Evolutionary conservation across 352 stramenopile genomes (phyloP).

Genomic region (Phytophthora multivora): DNA sequence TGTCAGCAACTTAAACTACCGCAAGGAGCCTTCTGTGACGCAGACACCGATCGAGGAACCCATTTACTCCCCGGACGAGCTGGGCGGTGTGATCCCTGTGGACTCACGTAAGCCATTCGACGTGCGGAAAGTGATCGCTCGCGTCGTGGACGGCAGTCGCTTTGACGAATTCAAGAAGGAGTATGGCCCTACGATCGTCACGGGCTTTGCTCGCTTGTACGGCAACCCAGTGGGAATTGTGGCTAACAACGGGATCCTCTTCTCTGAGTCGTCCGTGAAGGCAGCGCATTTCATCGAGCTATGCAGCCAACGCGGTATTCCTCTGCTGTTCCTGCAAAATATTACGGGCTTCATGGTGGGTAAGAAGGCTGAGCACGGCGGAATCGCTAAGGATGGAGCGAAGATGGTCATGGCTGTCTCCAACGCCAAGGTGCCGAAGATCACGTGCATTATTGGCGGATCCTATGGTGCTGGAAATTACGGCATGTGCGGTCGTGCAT

Average conservation of each 20-base stretch:
- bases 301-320: conserved; percentile 95
- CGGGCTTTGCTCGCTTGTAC: conserved; percentile 96
- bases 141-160: conserved; percentile 95
- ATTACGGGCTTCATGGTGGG: conserved; percentile 99
- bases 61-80: conserved; percentile 91
- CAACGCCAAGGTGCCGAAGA: conserved; percentile 96
- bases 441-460: conserved; percentile 97
- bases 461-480: conserved; percentile 97
- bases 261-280: conserved; percentile 93
- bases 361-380: conserved; percentile 96
- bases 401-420: conserved; percentile 97
- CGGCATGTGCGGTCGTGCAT: conserved; percentile 97
- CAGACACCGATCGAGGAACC: conserved; percentile 92
- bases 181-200: conserved; percentile 97
- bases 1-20: conserved; percentile 91
- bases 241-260: conserved; percentile 98
- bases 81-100: conserved; percentile 93
- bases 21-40: conserved; percentile 40
- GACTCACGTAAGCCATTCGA: conserved; percentile 97
- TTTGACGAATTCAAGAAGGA: conserved; percentile 99
- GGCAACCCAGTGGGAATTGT: conserved; percentile 96
- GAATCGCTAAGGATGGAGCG: conserved; percentile 96
- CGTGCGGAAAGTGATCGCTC: conserved; percentile 95
- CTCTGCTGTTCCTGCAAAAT: conserved; percentile 98
- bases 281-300: conserved; percentile 98